Conservation (phyloP, 2,329 filamentous ascomycete genomes). For the Fusarium burgessii region DNA sequence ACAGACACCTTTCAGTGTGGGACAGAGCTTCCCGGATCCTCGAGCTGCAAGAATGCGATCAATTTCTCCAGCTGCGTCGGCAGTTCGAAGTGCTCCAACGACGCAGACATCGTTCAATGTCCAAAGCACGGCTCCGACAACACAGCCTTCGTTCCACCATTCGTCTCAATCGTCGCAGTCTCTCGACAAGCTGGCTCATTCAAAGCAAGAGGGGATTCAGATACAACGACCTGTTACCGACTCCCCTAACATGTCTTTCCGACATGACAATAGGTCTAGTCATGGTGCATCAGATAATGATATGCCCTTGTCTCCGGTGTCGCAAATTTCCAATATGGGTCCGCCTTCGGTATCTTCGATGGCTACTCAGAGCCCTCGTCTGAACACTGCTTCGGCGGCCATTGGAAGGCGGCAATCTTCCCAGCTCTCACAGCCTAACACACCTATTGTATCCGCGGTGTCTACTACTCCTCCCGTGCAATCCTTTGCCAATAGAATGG, state of each 20-base stretch:
- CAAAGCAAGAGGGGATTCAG: conserved; percentile 15
- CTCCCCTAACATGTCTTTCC: conserved; percentile 34
- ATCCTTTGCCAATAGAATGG: conserved; percentile 21
- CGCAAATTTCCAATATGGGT: conserved; percentile 39
- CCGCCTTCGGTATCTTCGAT: conserved; percentile 44
- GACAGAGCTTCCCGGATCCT: conserved; percentile 13
- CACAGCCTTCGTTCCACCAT: conserved; percentile 31
- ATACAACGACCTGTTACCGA: conserved; percentile 28
- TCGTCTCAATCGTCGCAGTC: conserved; percentile 32
- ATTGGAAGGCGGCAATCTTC: conserved; percentile 29
- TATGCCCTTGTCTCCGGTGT: conserved; percentile 43
- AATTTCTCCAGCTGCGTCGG: conserved; percentile 30
- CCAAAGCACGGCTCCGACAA: conserved; percentile 30
- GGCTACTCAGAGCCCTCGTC: conserved; percentile 43
- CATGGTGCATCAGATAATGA: conserved; percentile 15
- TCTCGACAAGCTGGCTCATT: conserved; percentile 34
- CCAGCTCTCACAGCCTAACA: conserved; percentile 23
- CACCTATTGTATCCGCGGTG: conserved; percentile 24
- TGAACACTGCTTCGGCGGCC: conserved; percentile 23
- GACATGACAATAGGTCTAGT: conserved; percentile 15
- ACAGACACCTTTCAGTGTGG: conserved; percentile 27
- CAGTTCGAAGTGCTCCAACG: conserved; percentile 24
- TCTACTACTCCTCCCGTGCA: conserved; percentile 36
- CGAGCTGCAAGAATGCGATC: conserved; percentile 26
- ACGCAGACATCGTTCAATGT: conserved; percentile 33